These are phyloP conservation scores for Ophiocordyceps camponoti-saundersi DNA, from an alignment of 2,329 filamentous ascomycete species.

Conservation along the genomic window DNA sequence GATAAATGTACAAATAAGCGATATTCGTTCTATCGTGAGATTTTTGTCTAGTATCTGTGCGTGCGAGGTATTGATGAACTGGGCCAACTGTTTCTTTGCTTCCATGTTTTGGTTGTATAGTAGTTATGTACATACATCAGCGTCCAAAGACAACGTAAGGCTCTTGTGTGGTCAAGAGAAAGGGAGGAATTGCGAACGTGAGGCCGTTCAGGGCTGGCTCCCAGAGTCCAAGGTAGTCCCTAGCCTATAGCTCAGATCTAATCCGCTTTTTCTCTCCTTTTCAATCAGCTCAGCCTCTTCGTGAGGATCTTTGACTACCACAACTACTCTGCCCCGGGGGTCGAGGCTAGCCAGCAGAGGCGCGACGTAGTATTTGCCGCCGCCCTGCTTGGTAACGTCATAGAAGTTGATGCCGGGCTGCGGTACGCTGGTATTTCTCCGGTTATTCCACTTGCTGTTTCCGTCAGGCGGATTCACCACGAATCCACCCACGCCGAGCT, in stretches of 20 bases:
- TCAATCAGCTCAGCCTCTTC: slow-evolving; percentile 23
- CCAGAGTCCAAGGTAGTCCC: background rate
- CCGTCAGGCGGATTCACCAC: slow-evolving; percentile 24
- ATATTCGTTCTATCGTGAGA: too few relatives aligned
- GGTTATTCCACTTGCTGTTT: slow-evolving; percentile 23
- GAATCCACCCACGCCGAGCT: slow-evolving; percentile 39
- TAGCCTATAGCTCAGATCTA: slow-evolving; percentile 10
- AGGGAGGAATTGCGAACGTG: too few relatives aligned
- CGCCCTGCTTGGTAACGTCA: slow-evolving; percentile 30
- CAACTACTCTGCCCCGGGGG: slow-evolving; percentile 29
- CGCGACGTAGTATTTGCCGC: slow-evolving; percentile 23
- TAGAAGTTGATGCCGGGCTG: slow-evolving; percentile 21
- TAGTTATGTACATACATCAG: too few relatives aligned
- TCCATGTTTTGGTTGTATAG: too few relatives aligned
- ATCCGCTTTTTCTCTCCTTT: slow-evolving; percentile 25
- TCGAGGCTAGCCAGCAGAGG: slow-evolving; percentile 23
- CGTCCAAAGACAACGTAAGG: too few relatives aligned
- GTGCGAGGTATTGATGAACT: too few relatives aligned
- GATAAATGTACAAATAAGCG: background rate
- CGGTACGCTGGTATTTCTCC: slow-evolving; percentile 7
- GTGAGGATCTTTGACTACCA: slow-evolving; percentile 23
- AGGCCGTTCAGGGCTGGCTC: background rate
- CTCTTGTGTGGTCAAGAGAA: too few relatives aligned
- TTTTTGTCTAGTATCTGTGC: too few relatives aligned
- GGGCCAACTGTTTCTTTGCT: too few relatives aligned